Evolutionary conservation across 2,329 filamentous ascomycete species (phyloP), one percentile per base, ranked within the genome.

Genomic region (Phaeophleospora eucalypticola): DNA sequence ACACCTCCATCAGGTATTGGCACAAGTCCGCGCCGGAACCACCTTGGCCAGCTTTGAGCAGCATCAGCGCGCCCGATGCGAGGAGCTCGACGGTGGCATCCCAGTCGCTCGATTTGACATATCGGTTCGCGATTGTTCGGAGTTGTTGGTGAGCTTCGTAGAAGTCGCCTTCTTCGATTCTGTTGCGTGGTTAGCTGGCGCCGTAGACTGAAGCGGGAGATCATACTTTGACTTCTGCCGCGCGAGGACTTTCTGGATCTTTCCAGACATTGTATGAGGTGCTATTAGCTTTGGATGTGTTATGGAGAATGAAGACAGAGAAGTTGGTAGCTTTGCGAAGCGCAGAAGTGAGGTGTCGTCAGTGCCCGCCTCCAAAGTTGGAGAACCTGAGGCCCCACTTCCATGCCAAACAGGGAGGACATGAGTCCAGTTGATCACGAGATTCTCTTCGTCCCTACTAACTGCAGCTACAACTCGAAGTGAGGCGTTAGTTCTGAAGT

Each of bases 121-220:
- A 95, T 48, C 94, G 89, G 33, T 89, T 86, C 51, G 90, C 90
- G 58, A 96, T 91, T 45, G 96, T 90, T 53, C 93, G 89, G 57
- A 95, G 88, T 75, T 98, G 93, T 71, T 98, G 93, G 72, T 97
- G 91, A 48, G 93, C 93, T 79, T 98, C 93, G 75, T 98, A 98
- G 78, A 82, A 96, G 67, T 93, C 85, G 63, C 90, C 91, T 69
- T 94, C 89, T 58, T 82, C 77, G 69, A 95, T 95, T 70, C 89
- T 87, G 36, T 35, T 12, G 27, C 32, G 47, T 40, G 51, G 29
- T 58, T 9, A 54, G 45, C 16, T 29, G 15, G 34, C 27, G 6
- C 8, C 9, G 15, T 18, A 3, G 24, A 16, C 27, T 35, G 29
- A 17, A 12, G 18, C 46, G n/a, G 18, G 35, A 17, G 16, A 14